Conservation (phyloP, 129 eudicot species). For the Lactuca sativa region DNA sequence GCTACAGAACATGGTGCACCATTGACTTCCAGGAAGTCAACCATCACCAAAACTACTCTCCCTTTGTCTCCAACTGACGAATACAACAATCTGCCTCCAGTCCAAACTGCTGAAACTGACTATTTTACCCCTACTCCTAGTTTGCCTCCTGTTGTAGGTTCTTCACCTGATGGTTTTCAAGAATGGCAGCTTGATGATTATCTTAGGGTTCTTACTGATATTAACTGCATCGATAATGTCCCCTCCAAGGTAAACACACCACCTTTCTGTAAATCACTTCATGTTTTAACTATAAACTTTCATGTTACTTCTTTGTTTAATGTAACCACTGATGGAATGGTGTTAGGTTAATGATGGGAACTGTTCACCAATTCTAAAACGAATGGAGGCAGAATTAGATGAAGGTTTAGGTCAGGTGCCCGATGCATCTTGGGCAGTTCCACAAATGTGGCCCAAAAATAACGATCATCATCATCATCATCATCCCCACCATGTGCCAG, state of each 20-base stretch:
- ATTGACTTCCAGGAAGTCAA: conserved; percentile 38
- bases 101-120: conserved; percentile 33
- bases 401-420: conserved; percentile 64
- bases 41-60: conserved; percentile 32
- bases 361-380: conserved; percentile 44
- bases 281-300: background rate
- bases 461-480: conserved; percentile 20
- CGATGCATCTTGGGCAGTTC: conserved; percentile 61
- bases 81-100: conserved; percentile 30
- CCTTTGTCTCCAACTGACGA: conserved; percentile 38
- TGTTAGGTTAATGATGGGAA: conserved; percentile 64
- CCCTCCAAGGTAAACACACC: conserved; percentile 57
- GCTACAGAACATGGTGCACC: conserved; percentile 39
- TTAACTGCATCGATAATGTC: conserved; percentile 46
- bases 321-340: background rate
- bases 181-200: conserved; percentile 77
- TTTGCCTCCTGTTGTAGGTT: conserved; percentile 43
- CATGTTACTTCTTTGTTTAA: no score
- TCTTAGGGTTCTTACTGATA: conserved; percentile 49
- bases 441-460: conserved; percentile 51
- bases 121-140: conserved; percentile 38
- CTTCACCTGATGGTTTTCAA: conserved; percentile 44
- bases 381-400: conserved; percentile 53
- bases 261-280: background rate
- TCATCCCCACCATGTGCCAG: conserved; percentile 32